Conservation (phyloP, 2,329 filamentous ascomycete species). For the Xylariaceae sp. region DNA sequence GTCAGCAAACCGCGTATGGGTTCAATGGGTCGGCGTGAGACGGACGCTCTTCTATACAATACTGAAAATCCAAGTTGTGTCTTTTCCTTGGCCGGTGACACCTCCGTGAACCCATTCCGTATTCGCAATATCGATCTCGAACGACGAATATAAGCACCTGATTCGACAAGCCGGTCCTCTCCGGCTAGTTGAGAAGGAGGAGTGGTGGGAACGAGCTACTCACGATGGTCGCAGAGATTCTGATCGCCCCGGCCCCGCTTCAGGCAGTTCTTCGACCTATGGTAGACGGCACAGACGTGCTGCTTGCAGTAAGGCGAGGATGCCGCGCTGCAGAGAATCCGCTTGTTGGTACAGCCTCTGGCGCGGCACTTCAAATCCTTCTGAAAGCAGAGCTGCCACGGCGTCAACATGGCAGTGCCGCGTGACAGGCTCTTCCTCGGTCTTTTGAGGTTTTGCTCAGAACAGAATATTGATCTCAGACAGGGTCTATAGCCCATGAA, state of each 20-base stretch:
- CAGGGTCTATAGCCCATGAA: no score
- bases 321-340: slow-evolving; percentile 3
- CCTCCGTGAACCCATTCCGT: slow-evolving; percentile 3
- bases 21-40: slow-evolving; percentile 3
- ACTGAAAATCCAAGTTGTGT: slow-evolving; percentile 9
- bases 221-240: slow-evolving; percentile 18
- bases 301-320: slow-evolving; percentile 16
- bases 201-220: background rate
- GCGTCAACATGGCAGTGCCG: slow-evolving; percentile 3
- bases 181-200: background rate
- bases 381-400: slow-evolving; percentile 25
- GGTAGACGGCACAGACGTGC: slow-evolving; percentile 12
- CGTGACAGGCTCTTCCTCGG: no score
- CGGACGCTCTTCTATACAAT: slow-evolving; percentile 18
- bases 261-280: slow-evolving; percentile 5
- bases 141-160: no score
- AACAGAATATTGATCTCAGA: no score
- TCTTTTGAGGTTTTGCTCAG: no score
- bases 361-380: slow-evolving; percentile 19
- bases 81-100: slow-evolving; percentile 12
- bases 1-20: background rate
- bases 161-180: background rate
- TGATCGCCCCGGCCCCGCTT: slow-evolving; percentile 22
- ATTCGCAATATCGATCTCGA: slow-evolving; percentile 18
- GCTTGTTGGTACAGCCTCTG: slow-evolving; percentile 14